These are phyloP conservation scores for Clavispora phyllophila DNA, from an alignment of 805 yeast genomes.

Conservation along the genomic window DNA sequence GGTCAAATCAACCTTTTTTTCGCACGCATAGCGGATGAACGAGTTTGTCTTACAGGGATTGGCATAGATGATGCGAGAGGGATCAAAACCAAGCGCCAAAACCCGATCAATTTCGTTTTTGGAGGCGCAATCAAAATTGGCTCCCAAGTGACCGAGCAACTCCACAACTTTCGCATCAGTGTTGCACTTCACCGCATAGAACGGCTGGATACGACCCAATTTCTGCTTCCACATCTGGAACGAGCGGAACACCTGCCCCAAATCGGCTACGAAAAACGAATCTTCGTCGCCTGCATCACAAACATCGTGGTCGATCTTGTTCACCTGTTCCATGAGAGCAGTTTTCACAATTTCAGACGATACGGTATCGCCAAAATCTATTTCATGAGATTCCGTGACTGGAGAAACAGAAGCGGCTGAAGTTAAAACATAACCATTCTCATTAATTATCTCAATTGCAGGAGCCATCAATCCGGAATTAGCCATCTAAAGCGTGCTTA, in stretches of 20 bases:
- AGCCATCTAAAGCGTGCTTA: background rate
- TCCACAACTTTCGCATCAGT: slow-evolving; percentile 58
- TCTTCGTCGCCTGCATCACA: slow-evolving; percentile 77
- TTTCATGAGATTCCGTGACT: background rate
- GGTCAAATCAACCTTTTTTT: slow-evolving; percentile 56
- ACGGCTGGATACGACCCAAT: slow-evolving; percentile 78
- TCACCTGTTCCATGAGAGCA: slow-evolving; percentile 38
- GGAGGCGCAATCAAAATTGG: slow-evolving; percentile 92
- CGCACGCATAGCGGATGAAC: slow-evolving; percentile 67
- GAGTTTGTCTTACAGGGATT: slow-evolving; percentile 92
- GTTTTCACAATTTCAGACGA: slow-evolving; percentile 24
- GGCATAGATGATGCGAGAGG: slow-evolving; percentile 77
- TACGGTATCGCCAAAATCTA: background rate
- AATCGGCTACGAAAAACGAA: slow-evolving; percentile 84
- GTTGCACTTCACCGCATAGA: slow-evolving; percentile 93
- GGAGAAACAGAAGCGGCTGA: background rate
- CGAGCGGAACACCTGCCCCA: slow-evolving; percentile 64
- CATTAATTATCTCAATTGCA: slow-evolving; percentile 12
- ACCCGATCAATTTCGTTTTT: slow-evolving; percentile 72
- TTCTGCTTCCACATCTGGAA: slow-evolving; percentile 55
- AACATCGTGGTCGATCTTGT: slow-evolving; percentile 45
- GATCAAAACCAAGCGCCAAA: slow-evolving; percentile 55
- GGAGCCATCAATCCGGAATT: slow-evolving; percentile 18
- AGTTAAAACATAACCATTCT: background rate
- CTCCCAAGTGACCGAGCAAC: slow-evolving; percentile 56